phyloP scores from a whole-genome alignment of 176 grass and related monocot genomes.

The Juncus inflexus region DNA sequence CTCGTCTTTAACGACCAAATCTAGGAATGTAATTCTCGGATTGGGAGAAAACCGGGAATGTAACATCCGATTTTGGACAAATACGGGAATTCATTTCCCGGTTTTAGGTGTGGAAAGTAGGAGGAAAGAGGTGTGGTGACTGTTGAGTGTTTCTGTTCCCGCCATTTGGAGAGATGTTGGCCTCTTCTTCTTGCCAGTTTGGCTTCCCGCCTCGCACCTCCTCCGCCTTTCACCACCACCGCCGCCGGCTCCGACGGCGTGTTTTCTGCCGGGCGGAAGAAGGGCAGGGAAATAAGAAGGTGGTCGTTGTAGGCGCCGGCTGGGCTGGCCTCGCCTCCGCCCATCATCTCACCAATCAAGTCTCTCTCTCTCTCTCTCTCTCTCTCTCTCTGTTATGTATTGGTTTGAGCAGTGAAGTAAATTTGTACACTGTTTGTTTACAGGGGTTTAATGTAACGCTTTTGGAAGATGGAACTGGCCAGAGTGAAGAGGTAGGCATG shows the following conservation, averaged over 20 bases:
- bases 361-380: conserved; percentile 12
- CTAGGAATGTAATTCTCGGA: too few relatives aligned
- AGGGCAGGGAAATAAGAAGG: conserved; percentile 45
- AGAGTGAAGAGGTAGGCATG: conserved; percentile 57
- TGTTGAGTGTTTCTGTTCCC: conserved; percentile 6
- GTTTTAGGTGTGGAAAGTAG: too few relatives aligned
- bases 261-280: conserved; percentile 28
- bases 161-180: conserved; percentile 47
- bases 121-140: not conserved
- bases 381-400: not conserved
- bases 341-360: conserved; percentile 75
- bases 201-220: conserved; percentile 4
- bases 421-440: not conserved
- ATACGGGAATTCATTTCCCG: too few relatives aligned
- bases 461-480: conserved; percentile 43
- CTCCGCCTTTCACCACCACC: not conserved
- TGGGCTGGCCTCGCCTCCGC: conserved; percentile 71
- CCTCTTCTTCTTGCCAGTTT: conserved; percentile 21
- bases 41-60: too few relatives aligned
- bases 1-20: too few relatives aligned
- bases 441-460: conserved; percentile 78
- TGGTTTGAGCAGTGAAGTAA: not conserved
- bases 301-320: conserved; percentile 61
- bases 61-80: too few relatives aligned
- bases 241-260: conserved; percentile 14